These are phyloP conservation scores for Coemansia reversa DNA, from an alignment of 192 early-diverging fungal species.

Conservation along the genomic window DNA sequence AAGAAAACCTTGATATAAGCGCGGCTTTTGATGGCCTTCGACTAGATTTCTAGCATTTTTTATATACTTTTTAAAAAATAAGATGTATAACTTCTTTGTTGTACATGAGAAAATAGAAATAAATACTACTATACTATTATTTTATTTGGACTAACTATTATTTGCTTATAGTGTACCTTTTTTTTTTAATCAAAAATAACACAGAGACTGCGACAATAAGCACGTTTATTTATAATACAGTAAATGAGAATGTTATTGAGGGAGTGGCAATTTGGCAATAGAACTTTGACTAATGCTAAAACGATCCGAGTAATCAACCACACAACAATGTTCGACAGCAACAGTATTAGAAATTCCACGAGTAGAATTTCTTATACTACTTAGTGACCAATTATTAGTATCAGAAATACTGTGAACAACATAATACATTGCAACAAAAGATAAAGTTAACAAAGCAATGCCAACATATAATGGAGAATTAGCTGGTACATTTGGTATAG, in stretches of 20 bases:
- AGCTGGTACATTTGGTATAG: neutral
- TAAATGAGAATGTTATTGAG: neutral
- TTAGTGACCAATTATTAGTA: conserved; percentile 27
- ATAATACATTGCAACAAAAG: conserved; percentile 11
- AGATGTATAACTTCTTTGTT: no score
- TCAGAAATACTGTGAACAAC: conserved; percentile 19
- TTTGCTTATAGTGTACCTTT: no score
- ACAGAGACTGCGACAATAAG: no score
- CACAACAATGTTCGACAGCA: neutral
- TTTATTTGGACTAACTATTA: no score
- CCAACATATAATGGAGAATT: conserved; percentile 20
- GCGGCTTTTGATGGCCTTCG: no score
- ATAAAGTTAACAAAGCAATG: conserved; percentile 3
- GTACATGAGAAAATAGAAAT: no score
- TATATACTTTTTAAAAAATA: no score
- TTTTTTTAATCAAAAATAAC: no score
- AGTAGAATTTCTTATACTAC: neutral
- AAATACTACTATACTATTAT: no score
- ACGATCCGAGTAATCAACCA: neutral
- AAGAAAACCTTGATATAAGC: no score
- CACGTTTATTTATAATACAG: neutral
- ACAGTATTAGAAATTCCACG: neutral
- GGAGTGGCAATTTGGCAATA: conserved; percentile 6
- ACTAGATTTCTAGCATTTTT: no score
- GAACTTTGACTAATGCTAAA: conserved; percentile 1